phyloP scores from a whole-genome alignment of 495 filamentous ascomycete species.

The Lindgomyces ingoldianus region DNA sequence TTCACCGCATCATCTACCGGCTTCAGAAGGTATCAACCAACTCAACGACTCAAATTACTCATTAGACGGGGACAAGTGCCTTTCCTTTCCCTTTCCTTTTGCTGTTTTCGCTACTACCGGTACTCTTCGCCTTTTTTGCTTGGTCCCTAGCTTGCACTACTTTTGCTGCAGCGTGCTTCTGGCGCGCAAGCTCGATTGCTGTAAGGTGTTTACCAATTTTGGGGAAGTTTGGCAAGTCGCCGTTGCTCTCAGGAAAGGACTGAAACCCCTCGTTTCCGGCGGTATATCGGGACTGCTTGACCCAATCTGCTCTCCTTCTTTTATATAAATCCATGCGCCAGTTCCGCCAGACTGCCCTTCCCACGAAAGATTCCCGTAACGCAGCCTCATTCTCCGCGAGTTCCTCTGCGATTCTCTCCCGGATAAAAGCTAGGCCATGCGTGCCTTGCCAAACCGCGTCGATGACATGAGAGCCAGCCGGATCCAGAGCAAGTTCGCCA shows the following conservation, averaged over 20 bases:
- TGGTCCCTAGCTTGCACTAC: constrained; percentile 40
- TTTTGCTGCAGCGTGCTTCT: constrained; percentile 43
- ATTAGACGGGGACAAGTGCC: too few relatives aligned
- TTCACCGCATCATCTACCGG: constrained; percentile 17
- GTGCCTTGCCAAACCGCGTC: constrained; percentile 74
- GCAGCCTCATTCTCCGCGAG: constrained; percentile 60
- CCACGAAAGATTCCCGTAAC: constrained; percentile 72
- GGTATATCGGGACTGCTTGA: constrained; percentile 62
- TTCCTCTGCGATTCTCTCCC: constrained; percentile 67
- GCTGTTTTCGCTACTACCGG: background rate
- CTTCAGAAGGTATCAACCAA: constrained; percentile 17
- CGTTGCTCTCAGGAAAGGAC: constrained; percentile 40
- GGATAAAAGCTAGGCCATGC: constrained; percentile 63
- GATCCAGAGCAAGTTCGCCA: constrained; percentile 66
- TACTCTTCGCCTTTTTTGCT: constrained; percentile 13
- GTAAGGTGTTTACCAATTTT: constrained; percentile 33
- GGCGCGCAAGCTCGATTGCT: constrained; percentile 44
- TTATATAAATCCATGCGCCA: constrained; percentile 91
- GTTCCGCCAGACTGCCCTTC: constrained; percentile 83
- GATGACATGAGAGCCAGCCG: constrained; percentile 74
- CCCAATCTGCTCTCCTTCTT: constrained; percentile 68
- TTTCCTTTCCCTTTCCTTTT: constrained; percentile 6
- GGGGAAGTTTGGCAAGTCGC: constrained; percentile 7
- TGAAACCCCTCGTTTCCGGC: constrained; percentile 47
- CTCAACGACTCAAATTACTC: too few relatives aligned